Evolutionary conservation across 1,139 yeast genomes (phyloP).

Genomic region (Pichiaceae sp.): DNA sequence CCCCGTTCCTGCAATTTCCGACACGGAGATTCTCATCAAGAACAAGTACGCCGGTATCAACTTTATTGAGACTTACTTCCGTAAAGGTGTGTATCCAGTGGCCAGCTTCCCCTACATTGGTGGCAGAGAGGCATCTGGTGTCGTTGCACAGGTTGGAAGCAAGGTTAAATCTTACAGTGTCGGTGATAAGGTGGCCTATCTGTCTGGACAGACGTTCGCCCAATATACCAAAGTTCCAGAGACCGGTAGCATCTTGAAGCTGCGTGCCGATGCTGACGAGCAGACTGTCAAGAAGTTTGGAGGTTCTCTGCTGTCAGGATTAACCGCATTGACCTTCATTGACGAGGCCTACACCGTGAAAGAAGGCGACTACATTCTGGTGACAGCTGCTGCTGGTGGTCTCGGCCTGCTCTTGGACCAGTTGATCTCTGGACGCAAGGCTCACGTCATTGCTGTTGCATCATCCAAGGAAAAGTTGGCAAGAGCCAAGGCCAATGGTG

Average conservation of each 20-base stretch:
- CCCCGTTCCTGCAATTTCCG: conserved; percentile 49
- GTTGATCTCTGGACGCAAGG: conserved; percentile 54
- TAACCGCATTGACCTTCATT: conserved; percentile 69
- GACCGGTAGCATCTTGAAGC: conserved; percentile 31
- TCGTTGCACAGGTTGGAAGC: conserved; percentile 58
- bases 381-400: conserved; percentile 96
- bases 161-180: conserved; percentile 46
- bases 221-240: conserved; percentile 53
- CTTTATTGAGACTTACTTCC: conserved; percentile 74
- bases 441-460: conserved; percentile 76
- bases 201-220: conserved; percentile 49
- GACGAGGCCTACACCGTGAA: conserved; percentile 59
- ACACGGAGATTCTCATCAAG: conserved; percentile 56
- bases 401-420: conserved; percentile 70
- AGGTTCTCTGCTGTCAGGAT: conserved; percentile 58
- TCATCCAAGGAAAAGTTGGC: conserved; percentile 61
- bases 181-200: conserved; percentile 69
- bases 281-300: conserved; percentile 47
- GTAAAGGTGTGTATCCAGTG: conserved; percentile 65
- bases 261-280: conserved; percentile 39
- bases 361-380: conserved; percentile 59
- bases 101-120: conserved; percentile 45
- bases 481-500: conserved; percentile 62
- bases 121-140: conserved; percentile 86
- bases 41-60: conserved; percentile 73